Evolutionary conservation across 805 yeast species (phyloP).

Genomic region (Kodamaea leandrae): DNA sequence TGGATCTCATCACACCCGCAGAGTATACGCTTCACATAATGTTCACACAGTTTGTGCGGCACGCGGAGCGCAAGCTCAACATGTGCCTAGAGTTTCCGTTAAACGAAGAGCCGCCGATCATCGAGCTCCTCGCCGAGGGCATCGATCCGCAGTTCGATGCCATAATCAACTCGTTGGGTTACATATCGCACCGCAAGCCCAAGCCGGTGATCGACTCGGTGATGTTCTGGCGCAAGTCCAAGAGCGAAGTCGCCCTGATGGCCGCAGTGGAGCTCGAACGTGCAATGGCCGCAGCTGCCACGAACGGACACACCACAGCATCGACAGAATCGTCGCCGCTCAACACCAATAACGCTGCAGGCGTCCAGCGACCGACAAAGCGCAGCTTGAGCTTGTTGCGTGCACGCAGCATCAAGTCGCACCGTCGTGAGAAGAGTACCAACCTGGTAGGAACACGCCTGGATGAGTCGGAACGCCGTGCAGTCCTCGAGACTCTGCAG

Average conservation of each 20-base stretch:
- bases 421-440: not conserved
- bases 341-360: not conserved
- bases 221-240: constrained; percentile 96
- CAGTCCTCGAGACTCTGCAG: constrained; percentile 7
- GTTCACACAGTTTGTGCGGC: constrained; percentile 92
- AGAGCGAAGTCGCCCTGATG: constrained; percentile 73
- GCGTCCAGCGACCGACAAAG: constrained; percentile 23
- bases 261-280: constrained; percentile 43
- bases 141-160: constrained; percentile 83
- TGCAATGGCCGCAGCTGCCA: constrained; percentile 18
- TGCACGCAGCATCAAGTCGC: constrained; percentile 29
- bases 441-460: not conserved
- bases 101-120: constrained; percentile 73
- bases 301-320: constrained; percentile 10
- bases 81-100: constrained; percentile 64
- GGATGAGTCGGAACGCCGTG: constrained; percentile 7
- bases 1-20: constrained; percentile 55
- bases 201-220: constrained; percentile 96
- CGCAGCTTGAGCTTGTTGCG: constrained; percentile 41
- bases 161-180: constrained; percentile 81
- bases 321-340: not conserved
- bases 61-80: constrained; percentile 84
- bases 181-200: constrained; percentile 84
- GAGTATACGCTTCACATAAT: constrained; percentile 93
- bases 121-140: constrained; percentile 78